Conservation (phyloP, 2,329 filamentous ascomycete genomes). For the Monilinia fructigena region DNA sequence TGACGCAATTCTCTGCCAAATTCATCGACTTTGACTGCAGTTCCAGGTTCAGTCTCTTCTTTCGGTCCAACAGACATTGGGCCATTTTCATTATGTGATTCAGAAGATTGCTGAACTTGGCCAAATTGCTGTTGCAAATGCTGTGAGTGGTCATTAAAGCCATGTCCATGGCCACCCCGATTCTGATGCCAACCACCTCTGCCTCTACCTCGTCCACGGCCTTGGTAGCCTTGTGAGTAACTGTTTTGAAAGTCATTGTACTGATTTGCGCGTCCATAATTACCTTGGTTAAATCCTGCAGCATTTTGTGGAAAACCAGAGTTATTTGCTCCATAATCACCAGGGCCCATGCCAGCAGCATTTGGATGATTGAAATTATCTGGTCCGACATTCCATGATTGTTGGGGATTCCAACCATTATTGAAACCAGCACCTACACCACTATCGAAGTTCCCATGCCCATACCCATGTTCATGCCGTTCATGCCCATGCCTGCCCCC, state of each 20-base stretch:
- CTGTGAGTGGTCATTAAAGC: constrained; percentile 37
- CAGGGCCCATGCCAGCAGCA: constrained; percentile 73
- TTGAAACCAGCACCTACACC: constrained; percentile 62
- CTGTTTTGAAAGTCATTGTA: constrained; percentile 71
- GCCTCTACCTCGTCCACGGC: constrained; percentile 43
- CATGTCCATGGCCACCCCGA: constrained; percentile 37
- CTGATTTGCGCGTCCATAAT: constrained; percentile 68
- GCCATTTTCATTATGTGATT: constrained; percentile 36
- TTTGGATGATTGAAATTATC: constrained; percentile 88
- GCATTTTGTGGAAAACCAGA: constrained; percentile 60
- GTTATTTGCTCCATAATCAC: constrained; percentile 79
- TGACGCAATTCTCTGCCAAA: constrained; percentile 42
- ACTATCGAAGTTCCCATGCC: constrained; percentile 62
- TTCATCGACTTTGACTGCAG: constrained; percentile 39
- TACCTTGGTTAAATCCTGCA: constrained; percentile 78
- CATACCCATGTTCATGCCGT: constrained; percentile 77
- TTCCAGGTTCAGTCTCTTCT: constrained; percentile 29
- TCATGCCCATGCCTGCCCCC: constrained; percentile 75
- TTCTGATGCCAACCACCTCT: constrained; percentile 37
- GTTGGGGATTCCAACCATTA: constrained; percentile 78
- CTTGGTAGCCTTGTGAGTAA: constrained; percentile 55
- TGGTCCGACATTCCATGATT: constrained; percentile 79
- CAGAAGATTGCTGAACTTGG: constrained; percentile 33
- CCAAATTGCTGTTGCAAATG: constrained; percentile 37
- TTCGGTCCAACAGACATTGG: constrained; percentile 38